A percentile compares a stretch with the other conserved stretches of the same genome.
phyloP scores from a whole-genome alignment of 2,329 filamentous ascomycete genomes.

The Penicillium sp. region DNA sequence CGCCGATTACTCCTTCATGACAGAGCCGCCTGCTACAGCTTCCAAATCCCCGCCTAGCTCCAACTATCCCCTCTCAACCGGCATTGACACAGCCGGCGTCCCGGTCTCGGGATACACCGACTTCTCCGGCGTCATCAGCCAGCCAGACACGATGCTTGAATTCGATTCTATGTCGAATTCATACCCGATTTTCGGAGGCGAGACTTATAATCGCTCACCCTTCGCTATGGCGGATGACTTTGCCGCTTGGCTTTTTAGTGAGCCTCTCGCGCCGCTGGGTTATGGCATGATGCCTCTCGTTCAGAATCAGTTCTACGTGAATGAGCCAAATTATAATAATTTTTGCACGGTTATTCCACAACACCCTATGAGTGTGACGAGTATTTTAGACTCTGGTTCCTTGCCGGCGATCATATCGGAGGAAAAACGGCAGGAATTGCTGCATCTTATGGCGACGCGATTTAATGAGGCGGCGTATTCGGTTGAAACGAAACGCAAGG shows the following conservation, averaged over 20 bases:
- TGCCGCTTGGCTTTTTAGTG: constrained; percentile 81
- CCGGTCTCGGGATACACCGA: constrained; percentile 24
- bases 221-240: constrained; percentile 89
- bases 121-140: constrained; percentile 18
- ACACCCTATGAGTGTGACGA: constrained; percentile 89
- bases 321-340: constrained; percentile 53
- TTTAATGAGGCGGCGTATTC: constrained; percentile 82
- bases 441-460: constrained; percentile 77
- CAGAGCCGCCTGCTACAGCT: constrained; percentile 8
- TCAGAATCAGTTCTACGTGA: constrained; percentile 56
- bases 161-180: constrained; percentile 50
- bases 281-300: constrained; percentile 51
- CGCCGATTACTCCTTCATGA: constrained; percentile 23
- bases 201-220: constrained; percentile 82
- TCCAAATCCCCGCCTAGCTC: constrained; percentile 22
- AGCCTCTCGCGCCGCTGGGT: constrained; percentile 60
- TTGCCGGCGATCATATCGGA: constrained; percentile 83
- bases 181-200: constrained; percentile 85
- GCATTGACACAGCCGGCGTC: constrained; percentile 21
- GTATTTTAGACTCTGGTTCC: constrained; percentile 76
- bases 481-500: constrained; percentile 74
- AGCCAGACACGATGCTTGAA: constrained; percentile 24
- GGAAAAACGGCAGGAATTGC: constrained; percentile 80
- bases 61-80: constrained; percentile 24
- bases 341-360: constrained; percentile 59